Base-by-base conservation (phyloP, 345 rosid species). In the Euclidium syriacum region DNA sequence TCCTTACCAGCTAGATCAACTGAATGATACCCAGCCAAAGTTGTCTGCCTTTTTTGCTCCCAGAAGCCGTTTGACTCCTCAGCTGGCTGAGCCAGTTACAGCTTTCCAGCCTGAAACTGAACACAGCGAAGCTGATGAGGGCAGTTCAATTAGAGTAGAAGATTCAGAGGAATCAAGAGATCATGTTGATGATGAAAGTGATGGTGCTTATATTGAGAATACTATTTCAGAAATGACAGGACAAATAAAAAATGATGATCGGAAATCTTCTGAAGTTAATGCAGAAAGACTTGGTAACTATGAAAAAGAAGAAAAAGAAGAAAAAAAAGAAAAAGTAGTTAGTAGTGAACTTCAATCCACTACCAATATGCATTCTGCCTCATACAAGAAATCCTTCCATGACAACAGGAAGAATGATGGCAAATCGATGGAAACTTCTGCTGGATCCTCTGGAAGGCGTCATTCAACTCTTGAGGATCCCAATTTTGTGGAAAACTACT, bases 401-500 rank as follows among this genome's bases (percentile, higher is more conserved):
- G 54, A 20, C 33, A 69, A 54, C n/a, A 64, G 60, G 42, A 64
- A 65, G 57, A 61, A 68, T 50, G 76, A 52, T 67, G 67, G 57
- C 16, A 76, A 74, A 27, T 58, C 74, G 4, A 67, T 50, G 33
- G 68, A 76, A 67, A 46, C 67, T 50, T 16, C 59, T 72, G 43
- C 18, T 38, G 85, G 70, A 52, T 72, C 81, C 68, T 79, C 80
- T 60, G 57, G 29, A 67, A 70, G 54, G 71, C 51, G 71, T 8
- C 94, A 81, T 74, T 89, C 95, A 75, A 81, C 89, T 60, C 77
- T 81, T 48, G 91, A 75, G 48, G 96, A 88, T 72, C 94, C 96
- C 42, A 81, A 84, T 80, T 92, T 92, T 79, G 94, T 92, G 48
- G 95, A 87, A 58, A 89, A 87, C 68, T 92, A 92, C 78, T 92